Evolutionary conservation across 148 eudicot species (phyloP), one percentile per base, ranked within the genome.

Genomic region (Drosera capensis): DNA sequence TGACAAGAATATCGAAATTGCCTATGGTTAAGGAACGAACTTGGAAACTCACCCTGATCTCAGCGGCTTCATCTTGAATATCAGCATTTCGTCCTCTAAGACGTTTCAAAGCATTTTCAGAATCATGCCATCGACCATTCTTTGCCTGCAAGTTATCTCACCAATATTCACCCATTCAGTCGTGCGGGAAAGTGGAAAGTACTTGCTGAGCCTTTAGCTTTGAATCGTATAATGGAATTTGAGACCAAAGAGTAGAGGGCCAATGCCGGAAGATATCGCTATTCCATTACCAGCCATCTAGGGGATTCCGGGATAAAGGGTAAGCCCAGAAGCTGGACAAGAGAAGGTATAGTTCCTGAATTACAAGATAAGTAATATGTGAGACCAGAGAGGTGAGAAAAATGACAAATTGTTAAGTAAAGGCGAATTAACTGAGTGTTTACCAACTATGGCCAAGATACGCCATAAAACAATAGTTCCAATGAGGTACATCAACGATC

Each of bases 281-380:
- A 51, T 48, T 14, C 72, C n/a, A n/a, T 68, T 22, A 82, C 94
- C 75, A 79, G 88, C 96, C 94, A 86, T 70, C 96, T 71, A 11
- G 94, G 96, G 14, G 96, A 86, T 57, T 86, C 96, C 1, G 96
- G 96, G 44, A 86, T 73, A 48, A 86, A 68, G 57, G 79, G 66
- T 3, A 82, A 63, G 14, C 96, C 94, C n/a, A 49, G 50, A 8
- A 86, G 70, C 43, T 75, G 59, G 29, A 60, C 34, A 17, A 77
- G 39, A 67, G 88, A 82, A 0, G 96, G 96, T 26, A 72, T 8
- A 29, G 76, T 25, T 11, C 88, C 96, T 86, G n/a, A 34, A 13
- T 15, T 51, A 48, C 66, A 44, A 42, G 22, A 39, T 49, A 43
- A 38, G 24, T 43, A 53, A 38, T n/a, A n/a, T n/a, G n/a, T n/a